phyloP scores from a whole-genome alignment of 805 yeast genomes.

The Wilhelminamyces savonicus region DNA sequence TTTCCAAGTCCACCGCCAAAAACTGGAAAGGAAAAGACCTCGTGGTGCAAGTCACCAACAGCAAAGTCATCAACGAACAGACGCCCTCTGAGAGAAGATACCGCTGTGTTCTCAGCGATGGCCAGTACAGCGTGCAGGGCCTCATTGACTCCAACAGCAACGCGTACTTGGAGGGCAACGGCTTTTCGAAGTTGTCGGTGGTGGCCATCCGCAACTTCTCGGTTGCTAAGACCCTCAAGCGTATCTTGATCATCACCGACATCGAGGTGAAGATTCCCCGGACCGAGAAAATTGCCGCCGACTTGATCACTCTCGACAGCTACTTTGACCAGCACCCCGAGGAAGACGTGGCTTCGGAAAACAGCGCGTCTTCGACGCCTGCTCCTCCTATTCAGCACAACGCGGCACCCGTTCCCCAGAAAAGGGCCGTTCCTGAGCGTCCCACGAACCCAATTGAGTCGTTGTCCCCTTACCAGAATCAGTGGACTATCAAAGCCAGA shows the following conservation, averaged over 20 bases:
- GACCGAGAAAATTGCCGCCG: slow-evolving; percentile 27
- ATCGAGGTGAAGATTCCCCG: slow-evolving; percentile 35
- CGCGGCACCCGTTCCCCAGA: slow-evolving; percentile 1
- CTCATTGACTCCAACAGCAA: slow-evolving; percentile 36
- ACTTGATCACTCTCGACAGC: slow-evolving; percentile 44
- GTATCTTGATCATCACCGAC: slow-evolving; percentile 42
- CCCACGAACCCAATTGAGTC: slow-evolving; percentile 60
- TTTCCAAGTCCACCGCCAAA: slow-evolving; percentile 13
- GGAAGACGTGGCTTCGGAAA: slow-evolving; percentile 28
- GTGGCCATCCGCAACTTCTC: slow-evolving; percentile 36
- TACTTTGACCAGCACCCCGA: slow-evolving; percentile 56
- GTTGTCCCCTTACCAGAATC: slow-evolving; percentile 83
- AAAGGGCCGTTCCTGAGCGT: slow-evolving; percentile 1
- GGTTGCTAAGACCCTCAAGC: slow-evolving; percentile 43
- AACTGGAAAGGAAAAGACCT: slow-evolving; percentile 23
- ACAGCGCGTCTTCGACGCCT: slow-evolving; percentile 9
- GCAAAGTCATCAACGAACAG: slow-evolving; percentile 21
- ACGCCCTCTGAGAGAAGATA: slow-evolving; percentile 16
- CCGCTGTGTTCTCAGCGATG: slow-evolving; percentile 34
- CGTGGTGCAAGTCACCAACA: slow-evolving; percentile 27
- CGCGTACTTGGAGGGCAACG: slow-evolving; percentile 33
- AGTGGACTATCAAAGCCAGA: slow-evolving; percentile 92
- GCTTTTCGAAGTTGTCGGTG: slow-evolving; percentile 40
- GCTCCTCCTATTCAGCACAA: slow-evolving; percentile 5
- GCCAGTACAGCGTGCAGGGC: slow-evolving; percentile 31